A percentile compares a stretch with the other conserved stretches of the same genome.
Conservation (phyloP, 805 yeast species). For the Pichia nanzhaoensis region DNA sequence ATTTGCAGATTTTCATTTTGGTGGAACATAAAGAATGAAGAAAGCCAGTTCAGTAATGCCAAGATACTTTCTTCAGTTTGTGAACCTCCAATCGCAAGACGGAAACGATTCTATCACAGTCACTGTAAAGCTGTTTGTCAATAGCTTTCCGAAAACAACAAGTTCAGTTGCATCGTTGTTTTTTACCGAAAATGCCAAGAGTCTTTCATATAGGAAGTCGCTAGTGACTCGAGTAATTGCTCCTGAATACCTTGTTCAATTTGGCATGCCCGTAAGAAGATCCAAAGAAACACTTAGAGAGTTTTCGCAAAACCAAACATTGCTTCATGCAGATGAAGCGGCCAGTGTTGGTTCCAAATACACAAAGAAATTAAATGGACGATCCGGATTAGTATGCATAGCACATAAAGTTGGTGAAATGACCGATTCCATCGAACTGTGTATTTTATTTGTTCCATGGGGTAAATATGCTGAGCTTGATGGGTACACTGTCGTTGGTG, state of each 20-base stretch:
- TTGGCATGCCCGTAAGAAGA: slow-evolving; percentile 17
- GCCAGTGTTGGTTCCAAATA: background rate
- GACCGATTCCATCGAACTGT: slow-evolving; percentile 19
- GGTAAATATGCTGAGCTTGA: slow-evolving; percentile 11
- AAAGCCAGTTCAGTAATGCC: slow-evolving; percentile 8
- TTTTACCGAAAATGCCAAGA: background rate
- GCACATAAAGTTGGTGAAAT: slow-evolving; percentile 6
- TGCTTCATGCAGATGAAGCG: slow-evolving; percentile 12
- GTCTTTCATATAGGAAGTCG: slow-evolving; percentile 15
- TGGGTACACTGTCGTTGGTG: slow-evolving; percentile 23
- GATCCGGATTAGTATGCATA: slow-evolving; percentile 16
- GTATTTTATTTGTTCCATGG: slow-evolving; percentile 21
- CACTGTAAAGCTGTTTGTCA: slow-evolving; percentile 7
- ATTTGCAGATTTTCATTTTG: no score
- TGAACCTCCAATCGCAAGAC: slow-evolving; percentile 1
- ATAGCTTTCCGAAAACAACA: slow-evolving; percentile 10
- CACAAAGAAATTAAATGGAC: background rate
- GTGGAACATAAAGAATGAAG: no score
- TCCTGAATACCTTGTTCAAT: slow-evolving; percentile 26
- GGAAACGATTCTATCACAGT: slow-evolving; percentile 1
- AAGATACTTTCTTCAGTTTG: slow-evolving; percentile 10
- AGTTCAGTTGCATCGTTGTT: background rate
- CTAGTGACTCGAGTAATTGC: slow-evolving; percentile 22
- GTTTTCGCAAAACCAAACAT: background rate
- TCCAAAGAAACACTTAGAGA: background rate